Evolutionary conservation across 768 basidiomycete genomes (phyloP).

Genomic region (Leucocoprinus leucothites): DNA sequence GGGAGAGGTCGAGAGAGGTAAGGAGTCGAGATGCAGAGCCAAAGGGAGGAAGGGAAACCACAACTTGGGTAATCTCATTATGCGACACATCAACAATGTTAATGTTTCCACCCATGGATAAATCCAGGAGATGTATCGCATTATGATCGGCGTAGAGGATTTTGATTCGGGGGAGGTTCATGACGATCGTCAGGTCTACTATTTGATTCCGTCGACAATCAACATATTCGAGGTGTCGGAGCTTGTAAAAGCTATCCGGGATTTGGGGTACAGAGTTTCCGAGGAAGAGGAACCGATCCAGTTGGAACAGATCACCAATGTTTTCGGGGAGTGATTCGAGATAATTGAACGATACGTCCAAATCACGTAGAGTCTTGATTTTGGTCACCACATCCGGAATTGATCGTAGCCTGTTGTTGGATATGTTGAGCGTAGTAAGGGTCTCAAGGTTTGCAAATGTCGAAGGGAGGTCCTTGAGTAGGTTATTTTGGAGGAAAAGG

Average conservation of each 20-base stretch:
- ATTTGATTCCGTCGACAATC: constrained; percentile 89
- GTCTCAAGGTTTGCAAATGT: constrained; percentile 74
- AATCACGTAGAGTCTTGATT: constrained; percentile 70
- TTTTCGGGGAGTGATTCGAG: constrained; percentile 79
- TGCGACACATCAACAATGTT: constrained; percentile 71
- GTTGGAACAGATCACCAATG: constrained; percentile 62
- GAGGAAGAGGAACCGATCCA: constrained; percentile 78
- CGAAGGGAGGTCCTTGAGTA: constrained; percentile 82
- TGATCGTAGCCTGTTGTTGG: constrained; percentile 87
- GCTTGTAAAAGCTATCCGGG: constrained; percentile 53
- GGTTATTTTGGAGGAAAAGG: constrained; percentile 86
- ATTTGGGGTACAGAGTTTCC: constrained; percentile 79
- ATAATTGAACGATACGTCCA: constrained; percentile 94
- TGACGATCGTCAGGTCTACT: constrained; percentile 66
- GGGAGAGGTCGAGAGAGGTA: constrained; percentile 16
- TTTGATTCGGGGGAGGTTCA: constrained; percentile 66
- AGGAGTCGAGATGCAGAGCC: constrained; percentile 41
- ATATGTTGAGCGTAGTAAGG: constrained; percentile 83
- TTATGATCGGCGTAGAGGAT: constrained; percentile 81
- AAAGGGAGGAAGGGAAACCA: constrained; percentile 50
- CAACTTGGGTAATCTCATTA: constrained; percentile 86
- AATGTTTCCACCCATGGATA: constrained; percentile 67
- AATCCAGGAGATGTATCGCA: constrained; percentile 72
- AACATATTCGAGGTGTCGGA: constrained; percentile 62
- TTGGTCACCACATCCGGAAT: constrained; percentile 76